Evolutionary conservation across 2,329 filamentous ascomycete species (phyloP).

Genomic region (Venturia aucupariae): DNA sequence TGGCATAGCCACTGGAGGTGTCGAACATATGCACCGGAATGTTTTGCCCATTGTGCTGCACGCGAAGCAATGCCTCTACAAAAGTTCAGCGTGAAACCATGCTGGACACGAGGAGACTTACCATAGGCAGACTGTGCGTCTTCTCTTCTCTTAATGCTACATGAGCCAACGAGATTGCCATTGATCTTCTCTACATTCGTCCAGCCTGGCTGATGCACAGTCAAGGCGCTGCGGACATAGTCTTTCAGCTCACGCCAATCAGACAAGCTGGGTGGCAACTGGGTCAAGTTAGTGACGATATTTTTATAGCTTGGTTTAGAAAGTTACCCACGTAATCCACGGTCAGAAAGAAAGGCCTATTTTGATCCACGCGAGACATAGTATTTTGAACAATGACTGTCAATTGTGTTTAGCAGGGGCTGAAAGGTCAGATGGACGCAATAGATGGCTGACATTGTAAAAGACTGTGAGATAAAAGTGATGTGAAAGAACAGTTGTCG

Average conservation of each 20-base stretch:
- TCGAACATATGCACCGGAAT: conserved; percentile 19
- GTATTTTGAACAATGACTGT: neutral
- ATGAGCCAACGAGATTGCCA: neutral
- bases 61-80: conserved; percentile 14
- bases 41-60: neutral
- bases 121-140: conserved; percentile 5
- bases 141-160: conserved; percentile 3
- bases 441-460: neutral
- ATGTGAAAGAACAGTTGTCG: too few relatives aligned
- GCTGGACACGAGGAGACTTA: neutral
- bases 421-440: neutral
- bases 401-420: too few relatives aligned
- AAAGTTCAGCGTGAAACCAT: conserved; percentile 23
- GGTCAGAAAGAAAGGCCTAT: neutral
- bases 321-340: neutral
- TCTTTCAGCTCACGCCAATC: conserved; percentile 10
- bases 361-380: neutral
- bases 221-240: conserved; percentile 1
- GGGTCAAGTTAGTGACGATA: neutral
- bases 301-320: too few relatives aligned
- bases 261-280: neutral
- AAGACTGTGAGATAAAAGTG: neutral
- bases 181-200: conserved; percentile 1
- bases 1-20: conserved; percentile 19
- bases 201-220: conserved; percentile 9